Base-by-base conservation (phyloP, 2,329 filamentous ascomycete genomes). In the Xylariaceae sp. region DNA sequence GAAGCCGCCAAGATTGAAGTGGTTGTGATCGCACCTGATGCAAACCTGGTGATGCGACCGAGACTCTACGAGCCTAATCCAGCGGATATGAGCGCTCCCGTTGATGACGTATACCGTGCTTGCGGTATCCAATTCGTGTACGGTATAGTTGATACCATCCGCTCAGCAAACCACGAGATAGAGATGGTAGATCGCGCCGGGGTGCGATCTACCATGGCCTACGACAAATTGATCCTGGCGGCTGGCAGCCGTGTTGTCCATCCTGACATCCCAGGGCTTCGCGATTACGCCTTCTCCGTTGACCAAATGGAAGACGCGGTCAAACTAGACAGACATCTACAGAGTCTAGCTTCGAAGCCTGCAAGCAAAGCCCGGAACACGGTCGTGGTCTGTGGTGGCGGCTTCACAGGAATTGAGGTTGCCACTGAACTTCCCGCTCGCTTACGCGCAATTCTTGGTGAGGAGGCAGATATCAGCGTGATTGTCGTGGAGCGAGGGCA, bases 21-120 rank as follows among this genome's bases (percentile, higher is more conserved):
- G 11, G 47, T 45, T 21, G 53, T 62, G 19, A 52, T 62, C 40
- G 48, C 60, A 14, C 60, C 60, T 2, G 47, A 55, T 11, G 46
- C 46, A n/a, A 53, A 58, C 16, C 41, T 61, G 1, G 58, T 61
- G 24, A 48, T 61, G 16, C 58, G 60, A 14, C 58, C 60, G 9
- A 43, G 60, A 34, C 60, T 62, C 34, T 61, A 61, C 44, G 60
- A 61, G 17, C n/a, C 58, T 21, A 45, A 53, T n/a, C 60, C 58
- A 9, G 58, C 53, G 39, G 40, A 11, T 19, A 61, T 61, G 58
- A 51, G 49, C 34, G 53, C 16, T 3, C 54, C 53, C 5, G 54
- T 63, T 17, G 58, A 61, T 12, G 60, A 57, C 12, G 29, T 63
- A 9, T 63, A 61, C 44, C 53, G 51, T 31, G 60, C 51, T 4